phyloP scores from a whole-genome alignment of 78 protist genomes.

The Thecamonas trahens region DNA sequence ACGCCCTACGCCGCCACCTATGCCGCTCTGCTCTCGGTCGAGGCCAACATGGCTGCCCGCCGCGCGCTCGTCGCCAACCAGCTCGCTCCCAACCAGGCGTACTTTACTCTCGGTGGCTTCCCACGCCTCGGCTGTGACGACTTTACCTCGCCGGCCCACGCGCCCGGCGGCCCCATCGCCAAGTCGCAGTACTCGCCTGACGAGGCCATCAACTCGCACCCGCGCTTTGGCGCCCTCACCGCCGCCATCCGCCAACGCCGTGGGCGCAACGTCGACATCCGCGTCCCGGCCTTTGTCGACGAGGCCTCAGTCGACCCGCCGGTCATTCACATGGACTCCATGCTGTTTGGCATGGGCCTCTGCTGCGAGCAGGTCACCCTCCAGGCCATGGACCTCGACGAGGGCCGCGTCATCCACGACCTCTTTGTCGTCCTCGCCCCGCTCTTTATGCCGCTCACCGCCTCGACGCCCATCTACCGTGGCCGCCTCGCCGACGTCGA shows the following conservation, averaged over 20 bases:
- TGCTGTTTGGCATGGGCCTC: slow-evolving; percentile 97
- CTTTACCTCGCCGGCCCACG: slow-evolving; percentile 37
- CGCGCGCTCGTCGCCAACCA: slow-evolving; percentile 5
- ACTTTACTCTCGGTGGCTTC: slow-evolving; percentile 12
- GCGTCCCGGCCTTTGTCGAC: slow-evolving; percentile 83
- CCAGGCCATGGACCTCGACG: slow-evolving; percentile 63
- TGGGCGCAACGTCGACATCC: slow-evolving; percentile 70
- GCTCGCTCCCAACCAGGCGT: slow-evolving; percentile 1
- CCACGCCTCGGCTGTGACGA: slow-evolving; percentile 2
- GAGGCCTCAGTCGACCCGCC: slow-evolving; percentile 20
- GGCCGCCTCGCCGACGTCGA: slow-evolving; percentile 87
- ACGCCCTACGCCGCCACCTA: not conserved
- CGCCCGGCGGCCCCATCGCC: slow-evolving; percentile 46
- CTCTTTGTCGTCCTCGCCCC: slow-evolving; percentile 66
- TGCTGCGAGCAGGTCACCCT: slow-evolving; percentile 88
- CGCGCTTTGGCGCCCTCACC: slow-evolving; percentile 82
- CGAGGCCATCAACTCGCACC: slow-evolving; percentile 73
- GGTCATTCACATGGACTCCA: slow-evolving; percentile 90
- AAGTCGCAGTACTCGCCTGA: slow-evolving; percentile 79
- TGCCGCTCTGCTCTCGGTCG: not conserved
- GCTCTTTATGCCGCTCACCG: slow-evolving; percentile 65
- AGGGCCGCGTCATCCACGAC: slow-evolving; percentile 86
- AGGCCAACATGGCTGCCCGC: slow-evolving; percentile 1
- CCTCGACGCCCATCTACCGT: slow-evolving; percentile 75
- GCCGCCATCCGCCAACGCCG: slow-evolving; percentile 79